Conservation (phyloP, 768 basidiomycete genomes). For the Mycena vulgaris region DNA sequence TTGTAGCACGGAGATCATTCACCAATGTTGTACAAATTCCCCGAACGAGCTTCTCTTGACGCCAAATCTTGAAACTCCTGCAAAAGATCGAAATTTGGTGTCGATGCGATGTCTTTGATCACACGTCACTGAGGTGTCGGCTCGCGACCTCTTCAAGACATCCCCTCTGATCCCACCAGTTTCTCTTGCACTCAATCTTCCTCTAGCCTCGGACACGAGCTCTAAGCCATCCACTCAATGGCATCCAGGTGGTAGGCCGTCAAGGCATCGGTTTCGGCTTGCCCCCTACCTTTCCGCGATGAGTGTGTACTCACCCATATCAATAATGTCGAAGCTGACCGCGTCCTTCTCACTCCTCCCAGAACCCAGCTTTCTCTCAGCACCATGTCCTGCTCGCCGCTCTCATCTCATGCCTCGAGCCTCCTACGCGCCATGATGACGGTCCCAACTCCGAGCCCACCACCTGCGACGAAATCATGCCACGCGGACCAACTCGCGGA, state of each 20-base stretch:
- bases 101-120: background rate
- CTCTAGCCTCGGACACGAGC: background rate
- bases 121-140: background rate
- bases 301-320: no score
- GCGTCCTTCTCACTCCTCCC: no score
- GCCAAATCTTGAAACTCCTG: background rate
- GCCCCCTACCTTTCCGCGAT: no score
- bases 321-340: no score
- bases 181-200: background rate
- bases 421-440: background rate
- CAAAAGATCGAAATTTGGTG: background rate
- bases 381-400: background rate
- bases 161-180: background rate
- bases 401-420: slow-evolving; percentile 1
- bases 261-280: no score
- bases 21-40: background rate
- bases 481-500: no score
- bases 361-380: no score
- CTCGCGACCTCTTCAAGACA: background rate
- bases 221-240: background rate
- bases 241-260: background rate
- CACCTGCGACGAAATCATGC: no score
- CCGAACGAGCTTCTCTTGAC: background rate
- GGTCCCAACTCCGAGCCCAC: background rate
- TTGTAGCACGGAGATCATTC: background rate